Percentiles rank a stretch among this genome's conserved stretches.
Conservation (phyloP, 768 basidiomycete genomes). For the Kockovaella imperatae region DNA sequence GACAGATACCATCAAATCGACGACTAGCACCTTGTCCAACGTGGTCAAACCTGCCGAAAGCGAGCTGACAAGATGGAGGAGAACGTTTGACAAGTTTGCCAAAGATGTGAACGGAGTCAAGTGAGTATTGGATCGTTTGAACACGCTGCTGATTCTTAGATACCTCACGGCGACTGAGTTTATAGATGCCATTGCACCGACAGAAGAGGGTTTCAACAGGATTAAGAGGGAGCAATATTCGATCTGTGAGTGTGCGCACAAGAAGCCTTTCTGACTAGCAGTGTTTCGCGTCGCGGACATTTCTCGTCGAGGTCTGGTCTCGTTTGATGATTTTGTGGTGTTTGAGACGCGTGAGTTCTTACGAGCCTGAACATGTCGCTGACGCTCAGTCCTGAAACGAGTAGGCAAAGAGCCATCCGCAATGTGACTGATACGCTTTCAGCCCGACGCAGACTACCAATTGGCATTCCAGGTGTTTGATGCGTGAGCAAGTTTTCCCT, state of each 20-base stretch:
- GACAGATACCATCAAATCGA: slow-evolving; percentile 18
- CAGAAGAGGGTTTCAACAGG: slow-evolving; percentile 65
- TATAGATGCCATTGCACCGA: slow-evolving; percentile 88
- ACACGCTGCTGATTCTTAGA: slow-evolving; percentile 47
- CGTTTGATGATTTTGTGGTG: slow-evolving; percentile 90
- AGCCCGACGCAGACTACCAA: slow-evolving; percentile 95
- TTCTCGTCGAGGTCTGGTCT: slow-evolving; percentile 35
- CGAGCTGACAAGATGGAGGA: slow-evolving; percentile 80
- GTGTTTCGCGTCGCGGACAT: slow-evolving; percentile 45
- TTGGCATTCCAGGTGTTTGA: slow-evolving; percentile 96
- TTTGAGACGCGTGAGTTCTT: slow-evolving; percentile 71
- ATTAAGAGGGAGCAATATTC: slow-evolving; percentile 83
- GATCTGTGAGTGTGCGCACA: slow-evolving; percentile 51
- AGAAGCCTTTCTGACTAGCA: slow-evolving; percentile 7
- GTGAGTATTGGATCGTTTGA: slow-evolving; percentile 48
- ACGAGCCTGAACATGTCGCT: not conserved
- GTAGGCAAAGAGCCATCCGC: slow-evolving; percentile 1
- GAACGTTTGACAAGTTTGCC: slow-evolving; percentile 77
- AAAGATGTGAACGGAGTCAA: slow-evolving; percentile 67
- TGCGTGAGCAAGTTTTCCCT: slow-evolving; percentile 56
- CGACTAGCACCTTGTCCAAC: slow-evolving; percentile 17
- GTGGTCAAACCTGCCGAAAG: slow-evolving; percentile 51
- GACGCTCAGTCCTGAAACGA: slow-evolving; percentile 31
- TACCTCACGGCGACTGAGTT: slow-evolving; percentile 81
- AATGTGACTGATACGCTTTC: slow-evolving; percentile 50